Conservation (phyloP, 345 rosid genomes). For the Gossypium thurberi region DNA sequence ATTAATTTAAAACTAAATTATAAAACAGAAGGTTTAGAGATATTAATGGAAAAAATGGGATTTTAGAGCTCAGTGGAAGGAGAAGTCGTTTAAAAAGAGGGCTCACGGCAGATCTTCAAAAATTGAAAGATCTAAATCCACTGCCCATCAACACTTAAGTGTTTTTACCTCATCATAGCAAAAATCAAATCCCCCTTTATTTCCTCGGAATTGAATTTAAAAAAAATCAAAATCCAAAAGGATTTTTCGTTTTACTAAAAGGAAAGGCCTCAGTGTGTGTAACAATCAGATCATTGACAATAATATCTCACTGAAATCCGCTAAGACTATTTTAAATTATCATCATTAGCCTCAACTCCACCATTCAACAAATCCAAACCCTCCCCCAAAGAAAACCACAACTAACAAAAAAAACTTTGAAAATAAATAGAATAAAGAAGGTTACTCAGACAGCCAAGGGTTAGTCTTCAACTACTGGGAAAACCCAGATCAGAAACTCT, state of each 20-base stretch:
- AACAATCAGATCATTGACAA: conserved; percentile 93
- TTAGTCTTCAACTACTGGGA: conserved; percentile 69
- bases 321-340: conserved; percentile 61
- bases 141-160: conserved; percentile 71
- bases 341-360: conserved; percentile 62
- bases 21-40: neutral
- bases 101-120: conserved; percentile 69
- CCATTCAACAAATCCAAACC: neutral
- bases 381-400: neutral
- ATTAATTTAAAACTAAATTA: neutral
- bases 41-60: neutral
- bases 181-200: conserved; percentile 1
- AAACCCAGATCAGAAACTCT: conserved; percentile 95
- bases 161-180: conserved; percentile 70
- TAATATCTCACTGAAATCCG: conserved; percentile 95
- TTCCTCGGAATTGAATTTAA: neutral
- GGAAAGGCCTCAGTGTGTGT: conserved; percentile 93
- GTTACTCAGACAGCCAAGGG: conserved; percentile 99
- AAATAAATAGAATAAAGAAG: neutral
- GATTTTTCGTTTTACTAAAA: rapidly evolving
- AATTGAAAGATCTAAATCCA: conserved; percentile 34
- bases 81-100: conserved; percentile 67
- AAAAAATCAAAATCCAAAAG: neutral
- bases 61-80: conserved; percentile 90
- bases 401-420: neutral